phyloP scores from a whole-genome alignment of 805 yeast genomes.

The Diddensiella santjacobensis region DNA sequence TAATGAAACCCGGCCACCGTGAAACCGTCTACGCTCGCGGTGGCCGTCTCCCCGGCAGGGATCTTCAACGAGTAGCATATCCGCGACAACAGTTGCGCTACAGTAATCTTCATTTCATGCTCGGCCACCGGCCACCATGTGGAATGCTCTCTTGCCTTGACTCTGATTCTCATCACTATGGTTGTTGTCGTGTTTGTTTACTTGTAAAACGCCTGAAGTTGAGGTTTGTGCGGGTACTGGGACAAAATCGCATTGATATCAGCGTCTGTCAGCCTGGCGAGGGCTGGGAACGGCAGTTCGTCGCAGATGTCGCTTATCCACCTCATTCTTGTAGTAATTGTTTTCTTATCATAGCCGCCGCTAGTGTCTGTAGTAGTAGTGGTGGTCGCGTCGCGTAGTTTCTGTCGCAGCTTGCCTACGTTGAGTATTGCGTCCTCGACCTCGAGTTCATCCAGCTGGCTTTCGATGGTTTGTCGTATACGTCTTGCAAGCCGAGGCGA shows the following conservation, averaged over 20 bases:
- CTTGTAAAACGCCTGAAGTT: neutral
- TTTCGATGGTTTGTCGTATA: conserved; percentile 53
- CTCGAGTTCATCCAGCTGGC: conserved; percentile 39
- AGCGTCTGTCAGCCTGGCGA: conserved; percentile 42
- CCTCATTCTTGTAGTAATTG: conserved; percentile 59
- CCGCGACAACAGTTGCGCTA: neutral
- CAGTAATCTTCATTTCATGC: neutral
- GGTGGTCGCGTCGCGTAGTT: conserved; percentile 43
- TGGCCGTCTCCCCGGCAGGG: neutral
- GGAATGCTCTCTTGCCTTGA: neutral
- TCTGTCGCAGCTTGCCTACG: conserved; percentile 52
- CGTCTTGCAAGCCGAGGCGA: conserved; percentile 71
- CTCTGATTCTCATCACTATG: conserved; percentile 4
- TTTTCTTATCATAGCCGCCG: conserved; percentile 25
- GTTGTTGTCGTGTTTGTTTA: neutral
- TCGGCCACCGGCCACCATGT: neutral
- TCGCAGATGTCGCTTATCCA: conserved; percentile 70
- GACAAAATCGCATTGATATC: conserved; percentile 39
- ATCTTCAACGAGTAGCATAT: neutral
- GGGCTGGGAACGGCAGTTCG: conserved; percentile 50
- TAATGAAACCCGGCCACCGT: neutral
- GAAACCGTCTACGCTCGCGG: neutral
- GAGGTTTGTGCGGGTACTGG: conserved; percentile 19
- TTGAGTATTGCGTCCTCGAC: conserved; percentile 56
- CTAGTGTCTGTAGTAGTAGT: too few relatives aligned